Base-by-base conservation (phyloP, 371 early-diverging fungal genomes). In the Mucor irregularis region DNA sequence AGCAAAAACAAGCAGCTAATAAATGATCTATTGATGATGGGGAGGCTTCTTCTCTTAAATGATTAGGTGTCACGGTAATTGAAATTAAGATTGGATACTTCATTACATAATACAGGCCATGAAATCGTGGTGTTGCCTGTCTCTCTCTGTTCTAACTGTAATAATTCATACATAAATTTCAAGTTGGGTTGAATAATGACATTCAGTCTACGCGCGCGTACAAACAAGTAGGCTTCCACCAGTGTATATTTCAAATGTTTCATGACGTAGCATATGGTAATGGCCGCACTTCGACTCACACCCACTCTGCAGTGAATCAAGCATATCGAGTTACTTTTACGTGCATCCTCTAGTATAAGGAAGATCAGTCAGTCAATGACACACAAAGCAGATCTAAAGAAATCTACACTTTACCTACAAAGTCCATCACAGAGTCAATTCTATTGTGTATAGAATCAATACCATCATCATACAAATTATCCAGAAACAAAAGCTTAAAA, bases 131-230 rank as follows among this genome's bases (percentile, higher is more conserved):
- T 25, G 11, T 30, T 40, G 4, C 76, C 74, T 11, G 26, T 31
- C n/a, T 73, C 30, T 3, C 42, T 68, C 53, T 83, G 83, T 49
- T 87, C 87, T 58, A 83, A 66, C 38, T 84, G 84, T 16, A 87
- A 39, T 45, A 87, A 65, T 54, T 87, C 85, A 49, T 85, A 87
- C 82, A 87, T 84, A 40, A 87, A 84, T 45, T 82, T 74, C 8
- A 87, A 56, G 51, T 87, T 87, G n/a, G 87, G 87, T 38, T 87
- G 87, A 19, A 87, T 87, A 34, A 87, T 84, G 9, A 87, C 85
- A 64, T 81, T 83, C 11, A 87, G 50, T 10, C 87, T 73, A 26
- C 85, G 74, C 5, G 87, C 87, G 9, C 87, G 79, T 14, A 85
- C 85, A 62, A 73, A 79, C 22, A 84, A 53, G 47, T 87, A 87